Evolutionary conservation across 2,329 filamentous ascomycete species (phyloP).

Genomic region (Reticulascus tulasneorum): DNA sequence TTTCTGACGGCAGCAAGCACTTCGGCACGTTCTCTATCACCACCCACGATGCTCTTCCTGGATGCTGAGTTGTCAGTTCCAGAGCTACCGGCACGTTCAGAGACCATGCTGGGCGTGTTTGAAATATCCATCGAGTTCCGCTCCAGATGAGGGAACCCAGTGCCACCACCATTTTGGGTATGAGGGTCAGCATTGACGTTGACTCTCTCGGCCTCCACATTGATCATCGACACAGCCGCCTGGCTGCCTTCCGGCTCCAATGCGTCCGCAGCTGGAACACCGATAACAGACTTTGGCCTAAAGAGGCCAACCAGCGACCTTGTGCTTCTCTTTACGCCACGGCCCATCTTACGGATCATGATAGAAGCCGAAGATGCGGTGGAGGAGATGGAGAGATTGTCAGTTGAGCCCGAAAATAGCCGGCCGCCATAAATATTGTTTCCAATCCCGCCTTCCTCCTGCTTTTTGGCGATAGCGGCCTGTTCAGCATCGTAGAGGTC

Average conservation of each 20-base stretch:
- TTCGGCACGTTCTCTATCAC: conserved; percentile 85
- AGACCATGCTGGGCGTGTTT: conserved; percentile 36
- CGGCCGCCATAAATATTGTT: conserved; percentile 89
- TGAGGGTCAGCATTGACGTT: conserved; percentile 68
- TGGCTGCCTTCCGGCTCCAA: conserved; percentile 64
- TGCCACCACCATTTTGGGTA: conserved; percentile 65
- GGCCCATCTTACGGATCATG: conserved; percentile 98
- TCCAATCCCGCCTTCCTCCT: conserved; percentile 88
- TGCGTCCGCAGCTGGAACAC: conserved; percentile 67
- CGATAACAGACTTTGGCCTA: conserved; percentile 86
- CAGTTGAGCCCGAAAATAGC: conserved; percentile 85
- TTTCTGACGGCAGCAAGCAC: conserved; percentile 90
- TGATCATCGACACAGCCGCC: conserved; percentile 91
- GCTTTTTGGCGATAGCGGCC: conserved; percentile 82
- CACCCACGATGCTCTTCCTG: conserved; percentile 85
- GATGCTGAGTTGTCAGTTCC: conserved; percentile 58
- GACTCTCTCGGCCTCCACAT: conserved; percentile 87
- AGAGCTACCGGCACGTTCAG: conserved; percentile 52
- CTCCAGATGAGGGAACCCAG: conserved; percentile 81
- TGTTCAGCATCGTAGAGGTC: conserved; percentile 83
- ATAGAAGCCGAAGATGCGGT: conserved; percentile 86
- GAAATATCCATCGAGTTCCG: conserved; percentile 72
- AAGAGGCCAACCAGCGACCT: conserved; percentile 91
- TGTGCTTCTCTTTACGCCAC: conserved; percentile 92
- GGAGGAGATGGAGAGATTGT: conserved; percentile 89